Evolutionary conservation across 805 yeast species (phyloP).

Genomic region (Ogataea pignaliae): DNA sequence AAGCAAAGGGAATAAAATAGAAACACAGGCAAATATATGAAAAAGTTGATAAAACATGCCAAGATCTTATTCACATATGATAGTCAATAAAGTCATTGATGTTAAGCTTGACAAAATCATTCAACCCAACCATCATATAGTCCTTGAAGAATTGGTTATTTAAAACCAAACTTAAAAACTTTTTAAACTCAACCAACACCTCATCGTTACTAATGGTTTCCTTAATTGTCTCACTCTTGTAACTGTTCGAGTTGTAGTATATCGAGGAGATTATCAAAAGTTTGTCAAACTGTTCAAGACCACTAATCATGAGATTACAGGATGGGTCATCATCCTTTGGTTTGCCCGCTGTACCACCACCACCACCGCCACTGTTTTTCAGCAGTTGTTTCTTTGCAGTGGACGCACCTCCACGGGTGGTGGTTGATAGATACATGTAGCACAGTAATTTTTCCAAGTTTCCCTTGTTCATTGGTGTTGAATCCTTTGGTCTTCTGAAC

Average conservation of each 20-base stretch:
- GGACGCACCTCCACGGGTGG: no score
- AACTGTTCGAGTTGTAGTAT: slow-evolving; percentile 6
- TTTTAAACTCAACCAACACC: slow-evolving; percentile 24
- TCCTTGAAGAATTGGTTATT: slow-evolving; percentile 23
- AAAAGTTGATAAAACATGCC: background rate
- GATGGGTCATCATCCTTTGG: background rate
- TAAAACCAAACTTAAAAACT: slow-evolving; percentile 24
- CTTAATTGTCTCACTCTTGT: slow-evolving; percentile 4
- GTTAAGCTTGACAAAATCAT: slow-evolving; percentile 28
- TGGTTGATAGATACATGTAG: background rate
- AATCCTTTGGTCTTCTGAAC: background rate
- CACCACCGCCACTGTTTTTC: no score
- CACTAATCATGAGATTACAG: background rate
- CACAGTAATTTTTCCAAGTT: slow-evolving; percentile 2
- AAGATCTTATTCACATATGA: slow-evolving; percentile 18
- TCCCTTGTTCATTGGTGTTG: background rate
- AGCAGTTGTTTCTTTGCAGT: no score
- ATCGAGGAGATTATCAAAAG: slow-evolving; percentile 14
- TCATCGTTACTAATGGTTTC: slow-evolving; percentile 19
- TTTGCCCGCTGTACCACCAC: background rate
- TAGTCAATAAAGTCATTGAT: slow-evolving; percentile 30
- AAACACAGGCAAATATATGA: background rate
- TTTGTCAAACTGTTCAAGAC: slow-evolving; percentile 11
- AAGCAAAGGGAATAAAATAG: slow-evolving; percentile 1
- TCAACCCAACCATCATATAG: slow-evolving; percentile 20